Conservation (phyloP, 1,139 yeast genomes). For the Pichiaceae sp. region DNA sequence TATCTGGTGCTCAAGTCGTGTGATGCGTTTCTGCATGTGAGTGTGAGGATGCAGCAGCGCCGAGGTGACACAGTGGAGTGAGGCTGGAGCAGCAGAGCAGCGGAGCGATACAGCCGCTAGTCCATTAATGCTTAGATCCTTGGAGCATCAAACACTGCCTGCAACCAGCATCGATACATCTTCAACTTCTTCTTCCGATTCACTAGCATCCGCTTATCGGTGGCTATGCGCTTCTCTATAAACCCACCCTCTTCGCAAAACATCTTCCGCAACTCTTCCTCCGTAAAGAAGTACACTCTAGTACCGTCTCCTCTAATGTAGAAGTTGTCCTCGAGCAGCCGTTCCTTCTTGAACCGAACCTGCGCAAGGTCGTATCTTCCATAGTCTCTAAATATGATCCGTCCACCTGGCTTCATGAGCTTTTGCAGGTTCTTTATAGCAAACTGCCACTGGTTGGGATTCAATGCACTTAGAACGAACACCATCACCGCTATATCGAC, state of each 20-base stretch:
- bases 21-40: conserved; percentile 73
- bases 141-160: conserved; percentile 63
- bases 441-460: conserved; percentile 84
- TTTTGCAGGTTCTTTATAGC: conserved; percentile 66
- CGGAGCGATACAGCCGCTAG: no score
- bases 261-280: conserved; percentile 74
- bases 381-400: conserved; percentile 83
- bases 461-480: conserved; percentile 85
- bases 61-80: no score
- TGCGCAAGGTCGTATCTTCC: conserved; percentile 96
- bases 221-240: conserved; percentile 65
- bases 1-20: conserved; percentile 49
- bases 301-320: conserved; percentile 98
- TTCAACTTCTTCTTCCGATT: conserved; percentile 86
- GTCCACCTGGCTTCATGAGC: conserved; percentile 87
- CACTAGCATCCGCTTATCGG: conserved; percentile 84
- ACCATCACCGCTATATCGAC: conserved; percentile 91
- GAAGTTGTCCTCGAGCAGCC: conserved; percentile 84
- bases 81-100: no score
- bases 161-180: conserved; percentile 97
- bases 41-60: conserved; percentile 26
- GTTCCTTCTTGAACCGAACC: conserved; percentile 81
- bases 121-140: no score
- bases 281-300: conserved; percentile 92
- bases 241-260: conserved; percentile 52